A percentile compares a stretch with the other conserved stretches of the same genome.
These are phyloP conservation scores for Hawksworthiomyces lignivorus DNA, from an alignment of 2,329 filamentous ascomycete genomes.

Conservation along the genomic window DNA sequence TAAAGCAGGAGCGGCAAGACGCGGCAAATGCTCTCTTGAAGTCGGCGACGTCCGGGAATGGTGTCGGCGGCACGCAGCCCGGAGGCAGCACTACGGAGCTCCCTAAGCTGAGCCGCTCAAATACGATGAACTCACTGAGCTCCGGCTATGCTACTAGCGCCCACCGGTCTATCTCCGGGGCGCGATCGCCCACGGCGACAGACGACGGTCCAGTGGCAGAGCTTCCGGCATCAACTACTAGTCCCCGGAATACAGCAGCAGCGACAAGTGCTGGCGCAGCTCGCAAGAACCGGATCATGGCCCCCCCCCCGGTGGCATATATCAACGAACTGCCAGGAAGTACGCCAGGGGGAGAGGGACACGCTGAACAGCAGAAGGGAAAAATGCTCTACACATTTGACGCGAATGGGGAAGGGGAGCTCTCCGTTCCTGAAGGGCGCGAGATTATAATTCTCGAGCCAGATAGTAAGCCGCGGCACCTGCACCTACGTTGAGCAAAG, in stretches of 20 bases:
- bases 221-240: conserved; percentile 1
- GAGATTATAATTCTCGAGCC: conserved; percentile 74
- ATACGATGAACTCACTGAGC: conserved; percentile 85
- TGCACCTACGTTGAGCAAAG: too few relatives aligned
- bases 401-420: conserved; percentile 69
- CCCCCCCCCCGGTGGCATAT: conserved; percentile 79
- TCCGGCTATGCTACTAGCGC: conserved; percentile 80
- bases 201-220: conserved; percentile 41
- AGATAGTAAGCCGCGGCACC: too few relatives aligned
- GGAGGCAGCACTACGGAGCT: conserved; percentile 52
- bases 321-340: conserved; percentile 58
- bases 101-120: conserved; percentile 64
- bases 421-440: conserved; percentile 70
- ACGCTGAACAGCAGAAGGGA: conserved; percentile 52
- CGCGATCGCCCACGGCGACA: conserved; percentile 33
- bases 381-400: conserved; percentile 90
- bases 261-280: too few relatives aligned
- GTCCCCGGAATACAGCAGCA: conserved; percentile 24
- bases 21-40: conserved; percentile 56
- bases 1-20: conserved; percentile 80
- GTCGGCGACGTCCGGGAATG: conserved; percentile 30
- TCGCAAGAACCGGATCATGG: conserved; percentile 67
- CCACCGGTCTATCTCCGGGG: conserved; percentile 65
- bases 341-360: conserved; percentile 33
- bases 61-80: conserved; percentile 8